These are phyloP conservation scores for Bipolaris bicolor DNA, from an alignment of 2,329 filamentous ascomycete species.

Conservation along the genomic window DNA sequence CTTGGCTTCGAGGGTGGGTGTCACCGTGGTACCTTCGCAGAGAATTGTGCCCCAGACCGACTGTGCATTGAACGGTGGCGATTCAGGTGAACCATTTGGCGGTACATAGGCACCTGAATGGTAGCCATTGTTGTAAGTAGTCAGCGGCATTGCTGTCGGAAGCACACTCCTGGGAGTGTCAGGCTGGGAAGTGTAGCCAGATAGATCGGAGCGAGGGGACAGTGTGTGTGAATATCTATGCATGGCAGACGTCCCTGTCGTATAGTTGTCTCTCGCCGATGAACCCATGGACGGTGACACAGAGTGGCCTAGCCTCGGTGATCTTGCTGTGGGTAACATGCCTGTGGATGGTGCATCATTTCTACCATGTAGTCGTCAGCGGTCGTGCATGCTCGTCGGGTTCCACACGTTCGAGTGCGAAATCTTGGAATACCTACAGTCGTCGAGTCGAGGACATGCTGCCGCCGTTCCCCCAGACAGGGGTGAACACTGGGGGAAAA, in stretches of 20 bases:
- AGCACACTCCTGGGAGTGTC: constrained; percentile 48
- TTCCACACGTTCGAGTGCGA: constrained; percentile 44
- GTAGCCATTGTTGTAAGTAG: constrained; percentile 29
- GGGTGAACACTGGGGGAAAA: constrained; percentile 41
- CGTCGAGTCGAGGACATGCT: constrained; percentile 50
- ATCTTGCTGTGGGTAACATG: constrained; percentile 54
- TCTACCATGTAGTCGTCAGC: constrained; percentile 49
- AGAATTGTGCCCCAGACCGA: constrained; percentile 65
- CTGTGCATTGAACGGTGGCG: constrained; percentile 55
- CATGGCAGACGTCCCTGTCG: constrained; percentile 49
- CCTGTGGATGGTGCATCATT: constrained; percentile 55
- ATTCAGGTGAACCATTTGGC: constrained; percentile 32
- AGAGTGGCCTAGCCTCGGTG: constrained; percentile 50
- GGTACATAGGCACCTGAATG: constrained; percentile 24
- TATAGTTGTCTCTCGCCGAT: constrained; percentile 54
- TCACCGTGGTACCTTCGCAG: constrained; percentile 66
- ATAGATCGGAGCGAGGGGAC: constrained; percentile 46
- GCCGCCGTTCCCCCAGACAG: constrained; percentile 47
- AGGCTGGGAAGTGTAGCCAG: constrained; percentile 44
- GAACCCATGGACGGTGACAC: constrained; percentile 51
- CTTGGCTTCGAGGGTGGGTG: constrained; percentile 75
- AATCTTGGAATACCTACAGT: constrained; percentile 52
- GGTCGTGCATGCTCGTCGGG: constrained; percentile 45
- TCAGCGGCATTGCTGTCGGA: constrained; percentile 39
- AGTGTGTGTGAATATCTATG: constrained; percentile 42